Conservation (phyloP, 257 asterid species). For the Paulownia fortunei region DNA sequence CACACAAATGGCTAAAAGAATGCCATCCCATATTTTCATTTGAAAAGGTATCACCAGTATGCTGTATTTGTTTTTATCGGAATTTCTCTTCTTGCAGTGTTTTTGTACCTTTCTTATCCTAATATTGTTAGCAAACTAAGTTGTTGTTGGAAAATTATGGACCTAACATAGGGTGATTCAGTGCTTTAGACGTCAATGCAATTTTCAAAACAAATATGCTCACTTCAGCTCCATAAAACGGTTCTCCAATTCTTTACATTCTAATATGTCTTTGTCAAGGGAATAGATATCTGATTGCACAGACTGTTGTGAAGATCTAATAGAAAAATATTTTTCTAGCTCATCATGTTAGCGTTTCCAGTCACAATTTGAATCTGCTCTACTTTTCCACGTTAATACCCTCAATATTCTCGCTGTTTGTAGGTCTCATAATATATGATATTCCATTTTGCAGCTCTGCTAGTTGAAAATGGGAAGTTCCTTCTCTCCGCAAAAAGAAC, state of each 20-base stretch:
- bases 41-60: neutral
- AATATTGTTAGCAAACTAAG: neutral
- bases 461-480: constrained; percentile 64
- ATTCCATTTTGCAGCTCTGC: constrained; percentile 45
- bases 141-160: constrained; percentile 6
- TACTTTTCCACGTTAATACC: neutral
- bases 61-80: neutral
- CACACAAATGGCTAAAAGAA: neutral
- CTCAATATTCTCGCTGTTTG: neutral
- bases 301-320: neutral
- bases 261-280: neutral
- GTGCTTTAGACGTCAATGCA: neutral
- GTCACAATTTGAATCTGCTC: neutral
- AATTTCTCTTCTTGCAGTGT: neutral
- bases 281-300: neutral
- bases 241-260: neutral
- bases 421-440: neutral
- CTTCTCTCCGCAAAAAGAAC: constrained; percentile 66
- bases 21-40: neutral
- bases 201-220: neutral
- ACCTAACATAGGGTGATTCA: constrained; percentile 10
- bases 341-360: neutral
- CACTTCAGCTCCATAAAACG: constrained; percentile 2
- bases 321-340: neutral
- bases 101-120: constrained; percentile 1